Evolutionary conservation across 805 yeast species (phyloP), one percentile per base, ranked within the genome.

Genomic region (Wickerhamomyces subpelliculosus): DNA sequence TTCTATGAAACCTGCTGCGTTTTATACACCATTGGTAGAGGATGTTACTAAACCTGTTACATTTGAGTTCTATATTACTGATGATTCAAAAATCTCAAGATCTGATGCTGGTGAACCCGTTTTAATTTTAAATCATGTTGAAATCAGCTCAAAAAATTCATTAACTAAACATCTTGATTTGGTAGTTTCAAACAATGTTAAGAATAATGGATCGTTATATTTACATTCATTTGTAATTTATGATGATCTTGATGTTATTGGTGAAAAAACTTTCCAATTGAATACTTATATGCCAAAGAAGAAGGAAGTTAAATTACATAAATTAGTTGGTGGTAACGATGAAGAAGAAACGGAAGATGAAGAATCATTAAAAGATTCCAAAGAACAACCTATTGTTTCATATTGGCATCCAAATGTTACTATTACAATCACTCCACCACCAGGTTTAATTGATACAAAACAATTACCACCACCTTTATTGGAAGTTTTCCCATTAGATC

Each of bases 351-450:
- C 14, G 4, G 42, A 38, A 11, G 46, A 46, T 8, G 50, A 47
- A 19, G 41, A 36, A 4, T n/a, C n/a, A n/a, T n/a, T n/a, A n/a
- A n/a, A n/a, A n/a, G n/a, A n/a, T n/a, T n/a, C n/a, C n/a, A 34
- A 37, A 17, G 36, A 34, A 17, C 27, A 34, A 11, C 39, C 38
- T 36, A 44, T 58, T 20, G 51, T 51, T n/a, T 43, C 62, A 1
- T 61, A 54, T 44, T 62, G 61, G 57, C 62, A 64, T 44, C 68
- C 68, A 18, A 61, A 63, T 34, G 52, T 64, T 19, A 55, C 62
- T 1, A 39, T 65, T 5, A 52, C 51, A 3, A 23, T 64, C 12
- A 47, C 55, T 4, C 37, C 49, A 34, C 47, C 52, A 23, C 38
- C 51, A 19, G 53, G 51, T 22, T 11, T 42, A 13, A 28, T 57